Evolutionary conservation across 2,329 filamentous ascomycete genomes (phyloP), one percentile per base, ranked within the genome.

Genomic region (Hirsutella thompsonii): DNA sequence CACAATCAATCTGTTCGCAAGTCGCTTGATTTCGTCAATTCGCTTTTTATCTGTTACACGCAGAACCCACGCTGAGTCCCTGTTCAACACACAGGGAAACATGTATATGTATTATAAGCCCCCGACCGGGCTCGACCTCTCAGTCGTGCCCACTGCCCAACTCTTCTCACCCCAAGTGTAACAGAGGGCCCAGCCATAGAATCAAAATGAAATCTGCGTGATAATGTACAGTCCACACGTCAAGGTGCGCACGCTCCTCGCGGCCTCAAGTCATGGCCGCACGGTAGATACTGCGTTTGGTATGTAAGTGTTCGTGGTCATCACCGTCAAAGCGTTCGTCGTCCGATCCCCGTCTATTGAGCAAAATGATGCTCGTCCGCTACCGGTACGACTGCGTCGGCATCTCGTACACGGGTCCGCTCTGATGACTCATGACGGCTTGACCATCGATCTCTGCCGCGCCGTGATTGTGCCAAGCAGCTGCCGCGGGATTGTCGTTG

Each of bases 331-430:
- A n/a, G 4, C 32, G 14, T 34, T 18, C 14, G 13, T 16, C 32
- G 18, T 34, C n/a, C 3, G 32, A n/a, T 16, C n/a, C 32, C 11
- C 3, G 5, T 34, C 32, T 9, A 34, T 5, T 8, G 4, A 3
- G 4, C 32, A 5, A 8, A 3, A 20, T 11, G 18, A 32, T 21
- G 3, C 9, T 18, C 20, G 14, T 23, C n/a, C 8, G 20, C 51
- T 54, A 66, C 43, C 55, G 54, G 46, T 63, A 66, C 23, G 43
- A 46, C 47, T 65, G 55, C 11, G 57, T 48, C 3, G 63, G 59
- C 64, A 67, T 67, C 54, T 67, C 64, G 42, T 62, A 67, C 5
- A 67, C 60, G 2, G 59, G 58, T 2, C 57, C 59, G 30, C 48
- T 60, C 47, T 53, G 56, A 46, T 50, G 58, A 47, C 40, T 50